phyloP scores from a whole-genome alignment of 805 yeast species.

The Metschnikowia bowlesiae region DNA sequence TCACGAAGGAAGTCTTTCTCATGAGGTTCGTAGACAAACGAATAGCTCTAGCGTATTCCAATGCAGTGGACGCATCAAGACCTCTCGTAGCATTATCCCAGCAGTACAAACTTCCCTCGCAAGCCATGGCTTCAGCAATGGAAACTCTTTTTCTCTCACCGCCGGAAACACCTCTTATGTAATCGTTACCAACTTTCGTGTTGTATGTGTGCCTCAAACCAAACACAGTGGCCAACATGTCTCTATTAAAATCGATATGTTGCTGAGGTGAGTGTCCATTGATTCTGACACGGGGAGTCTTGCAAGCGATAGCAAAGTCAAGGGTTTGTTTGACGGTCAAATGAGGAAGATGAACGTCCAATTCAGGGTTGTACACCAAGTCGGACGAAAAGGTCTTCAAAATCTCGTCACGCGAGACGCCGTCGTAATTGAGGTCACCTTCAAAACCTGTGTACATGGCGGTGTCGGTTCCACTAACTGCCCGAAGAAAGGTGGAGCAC shows the following conservation, averaged over 20 bases:
- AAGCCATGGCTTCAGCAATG: conserved; percentile 29
- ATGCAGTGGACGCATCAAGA: conserved; percentile 31
- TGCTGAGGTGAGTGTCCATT: conserved; percentile 44
- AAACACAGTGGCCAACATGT: conserved; percentile 27
- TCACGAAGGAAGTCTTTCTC: conserved; percentile 15
- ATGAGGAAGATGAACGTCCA: conserved; percentile 74
- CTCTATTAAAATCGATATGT: conserved; percentile 35
- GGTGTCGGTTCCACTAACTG: conserved; percentile 26
- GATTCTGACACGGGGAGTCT: conserved; percentile 56
- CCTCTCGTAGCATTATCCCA: conserved; percentile 36
- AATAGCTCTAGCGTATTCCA: conserved; percentile 28
- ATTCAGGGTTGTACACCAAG: conserved; percentile 53
- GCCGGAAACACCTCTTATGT: conserved; percentile 43
- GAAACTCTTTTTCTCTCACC: conserved; percentile 29
- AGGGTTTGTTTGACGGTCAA: conserved; percentile 72
- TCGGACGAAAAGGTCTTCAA: conserved; percentile 53
- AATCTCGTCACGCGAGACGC: conserved; percentile 57
- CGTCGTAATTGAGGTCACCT: conserved; percentile 51
- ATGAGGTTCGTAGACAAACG: conserved; percentile 22
- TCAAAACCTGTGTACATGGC: conserved; percentile 21
- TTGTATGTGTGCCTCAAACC: conserved; percentile 28
- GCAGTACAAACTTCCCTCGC: conserved; percentile 21
- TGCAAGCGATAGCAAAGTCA: conserved; percentile 62
- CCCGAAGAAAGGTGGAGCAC: conserved; percentile 25
- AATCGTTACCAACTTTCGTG: conserved; percentile 32